Base-by-base conservation (phyloP, 1,284 basidiomycete genomes). In the Apiotrichum gracile region DNA sequence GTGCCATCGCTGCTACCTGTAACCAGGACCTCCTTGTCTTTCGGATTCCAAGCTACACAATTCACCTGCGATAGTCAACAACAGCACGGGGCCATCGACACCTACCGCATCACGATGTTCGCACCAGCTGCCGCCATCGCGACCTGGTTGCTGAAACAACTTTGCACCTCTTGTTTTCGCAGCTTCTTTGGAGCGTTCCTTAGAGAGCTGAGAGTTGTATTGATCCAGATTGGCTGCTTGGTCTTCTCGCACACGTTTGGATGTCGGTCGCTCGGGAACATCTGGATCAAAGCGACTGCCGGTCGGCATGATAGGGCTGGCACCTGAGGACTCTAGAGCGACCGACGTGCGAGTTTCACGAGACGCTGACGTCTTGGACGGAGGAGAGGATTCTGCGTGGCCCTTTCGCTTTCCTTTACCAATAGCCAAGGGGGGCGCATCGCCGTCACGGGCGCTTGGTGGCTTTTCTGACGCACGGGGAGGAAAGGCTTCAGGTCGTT, bases 1-100 rank as follows among this genome's bases (percentile, higher is more conserved):
- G 64, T 65, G 2, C 66, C 68, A 40, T 74, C 72, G 5, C 49
- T 51, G 9, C 62, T 62, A 1, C 63, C 66, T 0, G 66, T 64
- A 6, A 68, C 70, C 10, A 74, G 42, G 3, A 68, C 58, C 24
- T 69, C 68, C 4, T 47, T 42, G 39, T 72, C 71, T 35, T 64
- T 64, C 0, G 72, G 70, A 35, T 72, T 72, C 70, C 70, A 74
- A 1, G 66, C 64, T 1, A 72, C 50, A 31, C 63, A 63, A 3
- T 65, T 64, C 1, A 73, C 68, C 66, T 69, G 24, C 2, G 19
- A n/a, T 29, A 5, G 24, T 33, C 10, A 8, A 21, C 5, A 1
- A 9, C 16, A 33, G 17, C 41, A 10, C 41, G 5, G 19, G 39
- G 5, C 16, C 31, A 31, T 26, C 10, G n/a, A 7, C 13, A 58